phyloP scores from a whole-genome alignment of 305 asterid genomes.

The Caryopteris hybrid region DNA sequence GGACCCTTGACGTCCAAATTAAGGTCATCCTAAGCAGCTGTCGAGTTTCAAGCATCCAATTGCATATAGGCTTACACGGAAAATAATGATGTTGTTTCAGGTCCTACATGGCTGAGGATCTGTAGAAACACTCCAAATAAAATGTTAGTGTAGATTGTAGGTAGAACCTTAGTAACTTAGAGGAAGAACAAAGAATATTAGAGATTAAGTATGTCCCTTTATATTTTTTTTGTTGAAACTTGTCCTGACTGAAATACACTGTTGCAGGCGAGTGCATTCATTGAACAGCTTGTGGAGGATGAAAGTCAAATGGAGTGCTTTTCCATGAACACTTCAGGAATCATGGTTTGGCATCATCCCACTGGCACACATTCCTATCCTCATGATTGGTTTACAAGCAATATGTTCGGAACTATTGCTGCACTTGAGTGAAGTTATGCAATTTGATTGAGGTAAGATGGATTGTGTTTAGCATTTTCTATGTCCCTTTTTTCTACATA shows the following conservation, averaged over 20 bases:
- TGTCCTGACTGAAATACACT: constrained; percentile 4
- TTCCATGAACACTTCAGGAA: constrained; percentile 38
- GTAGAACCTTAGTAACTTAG: too few species aligned
- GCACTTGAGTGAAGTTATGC: constrained; percentile 24
- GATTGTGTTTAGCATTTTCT: background rate
- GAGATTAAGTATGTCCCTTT: background rate
- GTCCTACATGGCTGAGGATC: background rate
- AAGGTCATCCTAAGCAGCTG: background rate
- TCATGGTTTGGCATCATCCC: constrained; percentile 63
- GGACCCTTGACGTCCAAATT: background rate
- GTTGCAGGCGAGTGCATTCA: constrained; percentile 58
- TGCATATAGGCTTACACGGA: background rate
- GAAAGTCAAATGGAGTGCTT: constrained; percentile 86
- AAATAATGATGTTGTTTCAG: background rate
- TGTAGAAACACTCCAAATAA: background rate
- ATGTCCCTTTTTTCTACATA: background rate
- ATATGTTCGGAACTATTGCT: constrained; percentile 22
- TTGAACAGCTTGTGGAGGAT: constrained; percentile 76
- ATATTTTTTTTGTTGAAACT: background rate
- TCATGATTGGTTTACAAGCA: constrained; percentile 23
- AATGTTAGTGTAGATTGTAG: background rate
- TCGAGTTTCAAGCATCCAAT: background rate
- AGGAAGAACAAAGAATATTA: background rate
- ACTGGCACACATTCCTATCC: constrained; percentile 27
- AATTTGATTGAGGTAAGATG: constrained; percentile 16